Evolutionary conservation across 1,284 basidiomycete genomes (phyloP), one percentile per base, ranked within the genome.

Genomic region (Austroboletus novae-zelandiae): DNA sequence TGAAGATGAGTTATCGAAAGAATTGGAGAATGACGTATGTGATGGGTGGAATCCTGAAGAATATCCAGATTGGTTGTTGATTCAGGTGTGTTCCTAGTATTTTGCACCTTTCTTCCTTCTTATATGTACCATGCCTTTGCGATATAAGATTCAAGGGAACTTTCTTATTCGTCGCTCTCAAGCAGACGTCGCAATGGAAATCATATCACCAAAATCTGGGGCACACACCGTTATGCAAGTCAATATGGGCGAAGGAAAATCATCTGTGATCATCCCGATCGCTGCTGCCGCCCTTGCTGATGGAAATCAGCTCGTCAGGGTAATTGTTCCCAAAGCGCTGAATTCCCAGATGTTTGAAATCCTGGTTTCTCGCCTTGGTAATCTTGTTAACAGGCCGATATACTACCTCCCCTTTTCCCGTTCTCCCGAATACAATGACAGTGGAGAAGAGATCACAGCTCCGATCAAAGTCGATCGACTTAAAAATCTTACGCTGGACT

Each of bases 211-310:
- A 3, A 31, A 25, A 2, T 66, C 61, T 0, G 42, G 50, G 1
- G 17, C 44, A 5, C 80, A 72, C 44, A 71, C 71, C 1, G 60
- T 69, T 7, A 61, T 77, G 17, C 64, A 80, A 81, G 50, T 81
- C 13, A 79, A 80, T 41, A 81, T 81, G 79, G 80, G 79, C 2
- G 79, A 81, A 56, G 79, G 80, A 1, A 81, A 81, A 54, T 76
- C 79, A 0, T 75, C 77, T 0, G 79, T 80, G 2, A 80, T 81
- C 18, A 69, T 76, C 0, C 79, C 80, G 1, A 62, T 81, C 25
- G 64, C 71, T 18, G 63, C 72, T 0, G 59, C 70, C 1, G 51
- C 65, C 7, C 60, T 80, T 9, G 74, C 79, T 0, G 64, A 79
- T 53, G 70, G 74, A 1, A 40, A 64, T 9, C 71, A 64, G 18